Evolutionary conservation across 495 filamentous ascomycete species (phyloP).

Genomic region (Neurospora sp.): DNA sequence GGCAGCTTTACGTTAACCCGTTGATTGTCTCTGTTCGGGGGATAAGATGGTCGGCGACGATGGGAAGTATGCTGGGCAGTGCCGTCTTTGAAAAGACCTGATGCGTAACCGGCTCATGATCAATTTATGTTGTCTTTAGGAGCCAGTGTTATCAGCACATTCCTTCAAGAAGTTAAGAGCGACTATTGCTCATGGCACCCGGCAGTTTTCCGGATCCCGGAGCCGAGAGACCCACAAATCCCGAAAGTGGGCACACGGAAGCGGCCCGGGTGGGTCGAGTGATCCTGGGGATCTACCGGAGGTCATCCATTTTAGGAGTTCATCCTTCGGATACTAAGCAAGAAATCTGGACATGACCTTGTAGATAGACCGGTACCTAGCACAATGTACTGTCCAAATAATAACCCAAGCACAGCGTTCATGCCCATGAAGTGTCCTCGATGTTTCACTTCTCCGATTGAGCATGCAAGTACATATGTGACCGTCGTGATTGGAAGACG

Average conservation of each 20-base stretch:
- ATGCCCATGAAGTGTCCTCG: not conserved
- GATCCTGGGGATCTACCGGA: not conserved
- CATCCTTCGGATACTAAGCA: not conserved
- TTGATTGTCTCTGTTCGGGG: not conserved
- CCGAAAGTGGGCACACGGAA: not conserved
- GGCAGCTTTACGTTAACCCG: not conserved
- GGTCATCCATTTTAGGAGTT: not conserved
- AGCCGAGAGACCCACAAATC: not conserved
- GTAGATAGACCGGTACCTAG: not conserved
- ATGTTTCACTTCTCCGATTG: not conserved
- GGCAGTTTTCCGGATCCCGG: not conserved
- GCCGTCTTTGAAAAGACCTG: not conserved
- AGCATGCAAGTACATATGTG: too few species aligned
- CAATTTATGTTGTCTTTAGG: not conserved
- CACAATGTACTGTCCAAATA: not conserved
- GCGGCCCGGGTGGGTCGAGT: not conserved
- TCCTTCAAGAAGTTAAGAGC: too few species aligned
- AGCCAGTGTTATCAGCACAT: not conserved
- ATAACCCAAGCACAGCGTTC: too few species aligned
- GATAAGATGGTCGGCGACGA: not conserved
- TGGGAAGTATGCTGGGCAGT: not conserved
- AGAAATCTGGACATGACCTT: not conserved
- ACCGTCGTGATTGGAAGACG: too few species aligned
- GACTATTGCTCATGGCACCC: not conserved
- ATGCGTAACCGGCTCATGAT: not conserved